Conservation (phyloP, 345 rosid species). For the Excoecaria agallocha region DNA sequence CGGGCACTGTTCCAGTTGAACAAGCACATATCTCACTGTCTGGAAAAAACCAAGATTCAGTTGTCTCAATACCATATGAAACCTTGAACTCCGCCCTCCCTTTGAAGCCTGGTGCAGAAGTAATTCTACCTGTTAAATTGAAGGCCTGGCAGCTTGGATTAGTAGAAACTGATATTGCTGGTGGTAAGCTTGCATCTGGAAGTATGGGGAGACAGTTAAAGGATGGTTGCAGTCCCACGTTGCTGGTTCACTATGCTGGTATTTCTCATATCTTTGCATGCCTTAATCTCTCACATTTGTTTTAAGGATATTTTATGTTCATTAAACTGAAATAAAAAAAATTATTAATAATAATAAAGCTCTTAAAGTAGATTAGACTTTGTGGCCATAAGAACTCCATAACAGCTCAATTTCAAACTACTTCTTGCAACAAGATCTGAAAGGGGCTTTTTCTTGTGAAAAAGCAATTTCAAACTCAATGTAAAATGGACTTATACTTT, state of each 20-base stretch:
- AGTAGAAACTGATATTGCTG: slow-evolving; percentile 55
- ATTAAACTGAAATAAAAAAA: no score
- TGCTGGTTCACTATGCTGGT: slow-evolving; percentile 95
- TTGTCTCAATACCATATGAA: slow-evolving; percentile 71
- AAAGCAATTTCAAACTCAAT: neutral
- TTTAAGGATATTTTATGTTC: neutral
- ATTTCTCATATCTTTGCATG: neutral
- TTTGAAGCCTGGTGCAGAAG: slow-evolving; percentile 91
- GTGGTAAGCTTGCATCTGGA: slow-evolving; percentile 51
- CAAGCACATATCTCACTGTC: slow-evolving; percentile 90
- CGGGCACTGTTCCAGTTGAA: slow-evolving; percentile 89
- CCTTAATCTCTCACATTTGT: neutral
- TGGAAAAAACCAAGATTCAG: slow-evolving; percentile 94
- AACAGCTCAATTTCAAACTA: neutral
- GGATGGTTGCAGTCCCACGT: slow-evolving; percentile 73
- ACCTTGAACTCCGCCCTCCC: slow-evolving; percentile 75
- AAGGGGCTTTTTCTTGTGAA: neutral
- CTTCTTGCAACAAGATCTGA: neutral
- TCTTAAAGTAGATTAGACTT: no score
- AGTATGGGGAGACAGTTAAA: slow-evolving; percentile 63
- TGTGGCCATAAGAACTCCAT: no score
- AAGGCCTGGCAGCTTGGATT: slow-evolving; percentile 88
- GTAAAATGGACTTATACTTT: neutral
- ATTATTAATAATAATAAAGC: no score
- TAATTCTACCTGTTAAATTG: slow-evolving; percentile 73